A percentile compares a stretch with the other conserved stretches of the same genome.
Conservation (phyloP, 805 yeast genomes). For the Saccharomycopsis guyanensis region DNA sequence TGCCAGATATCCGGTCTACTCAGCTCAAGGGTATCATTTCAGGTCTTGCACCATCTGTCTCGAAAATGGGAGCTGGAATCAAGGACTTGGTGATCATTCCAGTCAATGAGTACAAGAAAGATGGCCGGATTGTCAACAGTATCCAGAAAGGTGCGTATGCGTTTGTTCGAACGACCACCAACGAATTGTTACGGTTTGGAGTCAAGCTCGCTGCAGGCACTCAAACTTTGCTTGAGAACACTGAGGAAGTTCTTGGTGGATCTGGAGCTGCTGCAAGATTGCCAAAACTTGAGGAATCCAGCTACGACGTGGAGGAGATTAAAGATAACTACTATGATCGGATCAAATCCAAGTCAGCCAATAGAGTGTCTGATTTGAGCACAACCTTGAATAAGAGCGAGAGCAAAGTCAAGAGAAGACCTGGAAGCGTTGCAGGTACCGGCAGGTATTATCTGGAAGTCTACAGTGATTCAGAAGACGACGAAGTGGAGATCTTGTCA, state of each 20-base stretch:
- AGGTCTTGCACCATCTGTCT: conserved; percentile 79
- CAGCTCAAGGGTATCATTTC: conserved; percentile 76
- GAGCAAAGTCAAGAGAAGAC: neutral
- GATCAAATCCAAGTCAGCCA: conserved; percentile 12
- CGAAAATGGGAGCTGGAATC: conserved; percentile 72
- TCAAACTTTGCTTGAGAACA: conserved; percentile 67
- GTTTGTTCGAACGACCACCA: conserved; percentile 72
- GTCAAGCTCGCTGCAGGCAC: conserved; percentile 85
- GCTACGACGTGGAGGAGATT: conserved; percentile 1
- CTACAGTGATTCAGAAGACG: conserved; percentile 25
- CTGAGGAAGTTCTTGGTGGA: conserved; percentile 77
- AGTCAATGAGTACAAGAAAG: conserved; percentile 62
- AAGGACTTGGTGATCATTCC: conserved; percentile 70
- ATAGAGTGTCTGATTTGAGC: conserved; percentile 6
- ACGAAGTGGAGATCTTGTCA: conserved; percentile 18
- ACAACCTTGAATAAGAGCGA: neutral
- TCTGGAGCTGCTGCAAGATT: conserved; percentile 48
- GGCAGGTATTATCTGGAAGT: conserved; percentile 19
- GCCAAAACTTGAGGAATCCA: conserved; percentile 20
- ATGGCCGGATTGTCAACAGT: conserved; percentile 61
- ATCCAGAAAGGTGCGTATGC: conserved; percentile 66
- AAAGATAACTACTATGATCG: conserved; percentile 9
- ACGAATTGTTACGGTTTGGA: conserved; percentile 74
- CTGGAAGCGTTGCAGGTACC: neutral
- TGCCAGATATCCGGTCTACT: conserved; percentile 76